Evolutionary conservation across 441 rosid species (phyloP), one percentile per base, ranked within the genome.

Genomic region (Croton setiger): DNA sequence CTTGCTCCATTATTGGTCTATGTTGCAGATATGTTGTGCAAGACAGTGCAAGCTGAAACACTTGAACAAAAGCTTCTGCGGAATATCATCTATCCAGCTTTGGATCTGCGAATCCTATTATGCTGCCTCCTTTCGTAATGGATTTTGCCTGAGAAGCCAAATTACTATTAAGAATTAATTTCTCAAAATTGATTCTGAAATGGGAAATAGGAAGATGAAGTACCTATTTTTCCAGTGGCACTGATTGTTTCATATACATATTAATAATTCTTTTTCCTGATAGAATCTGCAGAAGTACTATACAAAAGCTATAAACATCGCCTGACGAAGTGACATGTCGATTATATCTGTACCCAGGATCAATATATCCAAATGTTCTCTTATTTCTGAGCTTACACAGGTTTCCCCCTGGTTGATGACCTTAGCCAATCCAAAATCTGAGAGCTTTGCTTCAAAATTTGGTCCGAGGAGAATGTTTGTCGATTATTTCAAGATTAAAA

Each of bases 381-480:
- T 72, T 8, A 86, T 86, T 78, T 86, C 91, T 58, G 87, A 81
- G 79, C 80, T 83, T 20, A 67, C 83, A 52, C 76, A 11, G 37
- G 77, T 77, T 71, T 83, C 80, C 2, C 81, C 86, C 11, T 70
- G 17, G 61, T 80, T 70, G 0, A 84, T 78, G 51, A 86, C 73
- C 78, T 83, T 86, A 3, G 81, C 78, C 67, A 83, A 72, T 41
- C 91, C 85, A 21, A 86, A 84, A 61, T 86, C 88, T 37, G 88
- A 86, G n/a, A 84, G 83, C 74, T 86, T 84, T 44, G 86, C 83
- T 70, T 83, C 82, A 57, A 86, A 84, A 53, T 81, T 78, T 11
- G 71, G 76, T 44, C 86, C 88, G 41, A 87, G 71, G 44, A 85
- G 85, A 75, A 83, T 85, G 79, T 87, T 83, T 2, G 85, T 81